Evolutionary conservation across 352 stramenopile genomes (phyloP).

Genomic region (Blastocystis sp.): DNA sequence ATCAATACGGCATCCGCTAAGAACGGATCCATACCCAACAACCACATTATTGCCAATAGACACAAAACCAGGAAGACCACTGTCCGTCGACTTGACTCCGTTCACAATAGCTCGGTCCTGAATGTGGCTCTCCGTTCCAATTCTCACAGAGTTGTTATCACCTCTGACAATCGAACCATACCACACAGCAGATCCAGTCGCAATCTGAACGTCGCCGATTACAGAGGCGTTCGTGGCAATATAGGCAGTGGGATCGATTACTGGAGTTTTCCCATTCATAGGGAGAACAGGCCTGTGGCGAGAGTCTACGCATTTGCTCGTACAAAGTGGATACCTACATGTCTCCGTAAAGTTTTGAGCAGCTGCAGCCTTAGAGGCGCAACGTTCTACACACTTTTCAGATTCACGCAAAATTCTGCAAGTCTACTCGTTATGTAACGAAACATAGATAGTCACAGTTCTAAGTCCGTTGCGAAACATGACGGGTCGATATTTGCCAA

Average conservation of each 20-base stretch:
- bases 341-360: constrained; percentile 39
- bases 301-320: background rate
- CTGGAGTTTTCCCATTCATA: constrained; percentile 78
- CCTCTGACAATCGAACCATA: constrained; percentile 54
- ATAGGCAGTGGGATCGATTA: constrained; percentile 55
- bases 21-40: constrained; percentile 35
- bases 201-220: constrained; percentile 39
- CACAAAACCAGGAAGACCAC: constrained; percentile 48
- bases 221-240: constrained; percentile 59
- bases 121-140: constrained; percentile 59
- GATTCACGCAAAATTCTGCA: constrained; percentile 50
- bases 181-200: constrained; percentile 54
- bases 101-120: constrained; percentile 39
- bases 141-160: constrained; percentile 45
- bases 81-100: constrained; percentile 2
- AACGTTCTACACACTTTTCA: constrained; percentile 46
- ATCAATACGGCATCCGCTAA: constrained; percentile 80
- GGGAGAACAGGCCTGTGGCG: constrained; percentile 81
- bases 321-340: background rate
- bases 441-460: background rate
- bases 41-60: constrained; percentile 51
- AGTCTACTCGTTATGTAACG: background rate
- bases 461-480: constrained; percentile 57
- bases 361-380: background rate
- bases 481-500: background rate